Percentiles rank a stretch among this genome's conserved stretches.
Evolutionary conservation across 352 stramenopile species (phyloP).

Genomic region (Achlya hypogyna): DNA sequence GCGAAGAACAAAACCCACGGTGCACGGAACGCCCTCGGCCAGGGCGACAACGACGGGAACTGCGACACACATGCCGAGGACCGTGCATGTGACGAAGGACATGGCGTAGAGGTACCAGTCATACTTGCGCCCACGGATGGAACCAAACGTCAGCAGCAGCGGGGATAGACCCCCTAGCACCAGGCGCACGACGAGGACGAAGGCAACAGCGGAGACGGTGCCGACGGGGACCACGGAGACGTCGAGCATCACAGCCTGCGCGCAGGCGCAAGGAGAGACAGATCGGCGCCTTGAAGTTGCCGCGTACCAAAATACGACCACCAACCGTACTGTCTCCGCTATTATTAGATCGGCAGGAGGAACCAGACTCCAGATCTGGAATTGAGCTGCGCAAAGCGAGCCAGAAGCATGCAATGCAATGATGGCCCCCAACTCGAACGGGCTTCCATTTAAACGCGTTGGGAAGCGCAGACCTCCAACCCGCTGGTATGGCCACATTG

Average conservation of each 20-base stretch:
- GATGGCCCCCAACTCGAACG: too few species aligned
- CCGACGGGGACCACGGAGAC: neutral
- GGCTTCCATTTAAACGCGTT: too few species aligned
- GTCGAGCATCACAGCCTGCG: too few species aligned
- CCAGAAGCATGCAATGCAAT: too few species aligned
- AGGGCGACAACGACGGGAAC: neutral
- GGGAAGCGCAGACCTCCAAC: too few species aligned
- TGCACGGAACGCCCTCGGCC: neutral
- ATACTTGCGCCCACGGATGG: neutral
- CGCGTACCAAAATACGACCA: neutral
- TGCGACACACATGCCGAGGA: neutral
- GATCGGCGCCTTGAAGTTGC: neutral
- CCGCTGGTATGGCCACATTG: too few species aligned
- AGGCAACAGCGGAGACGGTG: neutral
- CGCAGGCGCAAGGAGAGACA: too few species aligned
- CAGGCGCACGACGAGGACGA: neutral
- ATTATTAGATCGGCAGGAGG: too few species aligned
- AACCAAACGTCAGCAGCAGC: neutral
- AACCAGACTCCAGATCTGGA: too few species aligned
- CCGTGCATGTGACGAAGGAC: neutral
- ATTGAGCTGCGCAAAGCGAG: too few species aligned
- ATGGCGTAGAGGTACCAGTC: slow-evolving; percentile 2
- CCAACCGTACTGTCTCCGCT: neutral
- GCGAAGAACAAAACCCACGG: neutral
- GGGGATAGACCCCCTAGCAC: neutral